These are phyloP conservation scores for Blastomyces emzantsi DNA, from an alignment of 2,329 filamentous ascomycete species.

Conservation along the genomic window DNA sequence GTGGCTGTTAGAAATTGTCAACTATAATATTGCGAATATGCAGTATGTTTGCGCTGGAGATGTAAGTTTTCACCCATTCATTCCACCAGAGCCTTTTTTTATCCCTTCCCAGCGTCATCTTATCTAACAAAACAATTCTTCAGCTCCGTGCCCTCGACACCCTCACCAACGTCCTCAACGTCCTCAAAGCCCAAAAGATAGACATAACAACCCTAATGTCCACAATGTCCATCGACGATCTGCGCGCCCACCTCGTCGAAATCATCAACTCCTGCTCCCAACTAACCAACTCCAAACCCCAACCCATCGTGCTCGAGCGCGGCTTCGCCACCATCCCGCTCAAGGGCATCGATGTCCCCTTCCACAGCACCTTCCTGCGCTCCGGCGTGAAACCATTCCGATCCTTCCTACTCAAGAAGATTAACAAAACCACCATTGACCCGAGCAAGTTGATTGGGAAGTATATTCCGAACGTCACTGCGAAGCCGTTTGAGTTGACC, in stretches of 20 bases:
- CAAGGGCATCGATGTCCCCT: slow-evolving; percentile 94
- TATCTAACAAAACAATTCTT: slow-evolving; percentile 1
- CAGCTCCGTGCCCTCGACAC: slow-evolving; percentile 55
- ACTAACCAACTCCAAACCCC: slow-evolving; percentile 79
- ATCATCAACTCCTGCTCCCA: slow-evolving; percentile 86
- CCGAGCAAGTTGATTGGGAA: slow-evolving; percentile 94
- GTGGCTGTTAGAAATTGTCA: slow-evolving; percentile 98
- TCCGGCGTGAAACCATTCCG: slow-evolving; percentile 99
- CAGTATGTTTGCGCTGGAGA: slow-evolving; percentile 61
- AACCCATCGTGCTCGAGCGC: slow-evolving; percentile 80
- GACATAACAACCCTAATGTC: slow-evolving; percentile 91
- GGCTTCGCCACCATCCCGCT: slow-evolving; percentile 96
- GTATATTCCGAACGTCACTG: slow-evolving; percentile 98
- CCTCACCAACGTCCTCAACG: slow-evolving; percentile 77
- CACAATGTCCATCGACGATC: slow-evolving; percentile 76
- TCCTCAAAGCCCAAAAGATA: slow-evolving; percentile 92
- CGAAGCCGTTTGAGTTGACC: slow-evolving; percentile 86
- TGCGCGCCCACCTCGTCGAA: slow-evolving; percentile 78
- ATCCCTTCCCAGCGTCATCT: neutral
- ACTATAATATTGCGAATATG: slow-evolving; percentile 71
- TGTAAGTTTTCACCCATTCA: slow-evolving; percentile 28
- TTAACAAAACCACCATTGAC: slow-evolving; percentile 98
- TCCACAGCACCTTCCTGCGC: slow-evolving; percentile 97
- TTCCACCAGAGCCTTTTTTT: neutral
- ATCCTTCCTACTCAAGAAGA: slow-evolving; percentile 98